A percentile compares a stretch with the other conserved stretches of the same genome.
These are phyloP conservation scores for Yamadazyma kitorensis DNA, from an alignment of 805 yeast genomes.

Conservation along the genomic window DNA sequence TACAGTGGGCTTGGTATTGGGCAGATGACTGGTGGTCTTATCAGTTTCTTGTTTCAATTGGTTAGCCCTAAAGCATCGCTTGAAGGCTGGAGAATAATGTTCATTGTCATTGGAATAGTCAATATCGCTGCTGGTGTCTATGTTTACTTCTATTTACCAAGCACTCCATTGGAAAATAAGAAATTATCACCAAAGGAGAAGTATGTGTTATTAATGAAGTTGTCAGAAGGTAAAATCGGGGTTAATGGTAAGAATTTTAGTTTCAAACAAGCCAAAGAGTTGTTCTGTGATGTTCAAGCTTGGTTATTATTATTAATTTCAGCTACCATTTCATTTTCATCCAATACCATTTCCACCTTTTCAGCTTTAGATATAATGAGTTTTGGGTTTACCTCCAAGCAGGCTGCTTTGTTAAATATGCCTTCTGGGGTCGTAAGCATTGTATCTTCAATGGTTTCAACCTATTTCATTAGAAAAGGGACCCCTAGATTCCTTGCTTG, in stretches of 20 bases:
- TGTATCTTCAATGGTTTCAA: constrained; percentile 15
- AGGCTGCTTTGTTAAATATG: constrained; percentile 20
- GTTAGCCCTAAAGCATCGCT: constrained; percentile 13
- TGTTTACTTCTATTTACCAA: constrained; percentile 17
- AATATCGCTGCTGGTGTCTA: constrained; percentile 16
- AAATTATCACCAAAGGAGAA: constrained; percentile 18
- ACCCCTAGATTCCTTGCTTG: constrained; percentile 17
- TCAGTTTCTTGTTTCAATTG: constrained; percentile 17
- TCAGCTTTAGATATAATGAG: constrained; percentile 17
- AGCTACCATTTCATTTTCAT: constrained; percentile 19
- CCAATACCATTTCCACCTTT: constrained; percentile 20
- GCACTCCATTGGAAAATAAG: constrained; percentile 16
- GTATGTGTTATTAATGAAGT: constrained; percentile 15
- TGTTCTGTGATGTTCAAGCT: constrained; percentile 17
- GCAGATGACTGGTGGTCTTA: constrained; percentile 19
- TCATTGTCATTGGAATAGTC: constrained; percentile 18
- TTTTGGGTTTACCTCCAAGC: constrained; percentile 19
- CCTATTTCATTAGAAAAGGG: constrained; percentile 19
- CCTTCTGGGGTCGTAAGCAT: constrained; percentile 22
- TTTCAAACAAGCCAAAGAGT: constrained; percentile 15
- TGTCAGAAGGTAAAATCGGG: constrained; percentile 16
- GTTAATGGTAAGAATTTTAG: constrained; percentile 13
- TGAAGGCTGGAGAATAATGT: constrained; percentile 19
- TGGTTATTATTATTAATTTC: constrained; percentile 17
- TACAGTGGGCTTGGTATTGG: constrained; percentile 21